Base-by-base conservation (phyloP, 2,329 filamentous ascomycete genomes). In the Aaosphaeria pasadenensis region DNA sequence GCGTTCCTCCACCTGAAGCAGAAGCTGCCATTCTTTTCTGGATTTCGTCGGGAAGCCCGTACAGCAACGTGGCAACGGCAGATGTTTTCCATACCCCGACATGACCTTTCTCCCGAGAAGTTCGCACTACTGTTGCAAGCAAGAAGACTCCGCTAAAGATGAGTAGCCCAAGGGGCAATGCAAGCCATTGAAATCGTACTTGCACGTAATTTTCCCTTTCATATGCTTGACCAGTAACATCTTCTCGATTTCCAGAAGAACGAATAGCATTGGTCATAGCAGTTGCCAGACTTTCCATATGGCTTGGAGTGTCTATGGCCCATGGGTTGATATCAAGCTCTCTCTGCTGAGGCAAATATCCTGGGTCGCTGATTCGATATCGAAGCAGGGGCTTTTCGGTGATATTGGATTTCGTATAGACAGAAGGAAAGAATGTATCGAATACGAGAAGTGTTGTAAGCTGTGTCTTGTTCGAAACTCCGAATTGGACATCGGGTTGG, bases 1-100 rank as follows among this genome's bases (percentile, higher is more conserved):
- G 24, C 2, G 43, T 45, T 28, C 54, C 28, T 48, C 50, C 2
- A 48, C 35, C 46, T 45, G 40, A 36, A 45, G 49, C 11, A 46
- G 43, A 46, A 28, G 44, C 31, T 7, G 38, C 47, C 5, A 56
- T 39, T 38, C 44, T 56, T 43, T 43, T 46, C 31, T 42, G 46
- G 43, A 56, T 35, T 11, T 51, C 45, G 39, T 56, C 54, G 5
- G 54, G 54, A 1, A 56, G 42, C 9, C 52, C 52, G 30, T 54
- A 54, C 32, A 54, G 46, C 6, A 54, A 45, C 5, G 52, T 50
- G 31, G 52, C 52, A 33, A 54, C 48, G n/a, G 52, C 52, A 6
- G 52, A 54, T 6, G 47, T 58, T 46, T 64, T 64, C 57, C 59
- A 64, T 3, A 62, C 47, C 3, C 51, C 53, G n/a, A 58, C 49